Evolutionary conservation across 73 alveolate genomes (phyloP).

Genomic region (Blepharisma stoltei): DNA sequence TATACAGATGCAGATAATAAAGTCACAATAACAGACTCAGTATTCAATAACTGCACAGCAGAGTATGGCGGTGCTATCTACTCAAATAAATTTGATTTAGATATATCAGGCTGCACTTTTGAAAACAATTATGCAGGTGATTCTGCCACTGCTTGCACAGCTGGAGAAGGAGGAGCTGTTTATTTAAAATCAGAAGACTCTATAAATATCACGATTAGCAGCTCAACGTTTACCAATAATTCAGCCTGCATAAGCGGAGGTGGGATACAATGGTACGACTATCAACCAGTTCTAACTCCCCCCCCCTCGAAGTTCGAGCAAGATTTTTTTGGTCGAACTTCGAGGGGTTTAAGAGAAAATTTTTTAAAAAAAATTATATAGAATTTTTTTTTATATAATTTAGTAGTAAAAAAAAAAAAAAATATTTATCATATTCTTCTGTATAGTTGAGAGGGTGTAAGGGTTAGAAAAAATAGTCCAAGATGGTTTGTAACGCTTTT

Average conservation of each 20-base stretch:
- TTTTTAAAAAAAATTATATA: too few relatives aligned
- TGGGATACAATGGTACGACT: background rate
- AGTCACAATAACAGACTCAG: background rate
- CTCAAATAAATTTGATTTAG: background rate
- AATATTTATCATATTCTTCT: too few relatives aligned
- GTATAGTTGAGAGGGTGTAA: too few relatives aligned
- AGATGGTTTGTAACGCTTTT: too few relatives aligned
- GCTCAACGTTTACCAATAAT: background rate
- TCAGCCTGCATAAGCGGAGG: slow-evolving; percentile 19
- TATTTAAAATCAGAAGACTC: background rate
- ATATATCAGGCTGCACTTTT: background rate
- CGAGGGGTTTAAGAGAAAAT: too few relatives aligned
- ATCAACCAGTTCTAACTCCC: background rate
- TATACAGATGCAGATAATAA: background rate
- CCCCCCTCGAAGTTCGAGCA: too few relatives aligned
- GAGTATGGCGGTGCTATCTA: background rate
- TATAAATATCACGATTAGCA: too few relatives aligned
- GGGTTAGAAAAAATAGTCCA: too few relatives aligned
- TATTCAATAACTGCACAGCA: background rate
- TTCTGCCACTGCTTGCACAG: background rate
- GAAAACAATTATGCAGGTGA: background rate
- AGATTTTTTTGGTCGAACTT: too few relatives aligned
- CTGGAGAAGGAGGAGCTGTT: background rate
- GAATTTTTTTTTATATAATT: too few relatives aligned
- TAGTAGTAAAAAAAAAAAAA: too few relatives aligned